Conservation (phyloP, 352 stramenopile species). For the Pythium pyrilobum region DNA sequence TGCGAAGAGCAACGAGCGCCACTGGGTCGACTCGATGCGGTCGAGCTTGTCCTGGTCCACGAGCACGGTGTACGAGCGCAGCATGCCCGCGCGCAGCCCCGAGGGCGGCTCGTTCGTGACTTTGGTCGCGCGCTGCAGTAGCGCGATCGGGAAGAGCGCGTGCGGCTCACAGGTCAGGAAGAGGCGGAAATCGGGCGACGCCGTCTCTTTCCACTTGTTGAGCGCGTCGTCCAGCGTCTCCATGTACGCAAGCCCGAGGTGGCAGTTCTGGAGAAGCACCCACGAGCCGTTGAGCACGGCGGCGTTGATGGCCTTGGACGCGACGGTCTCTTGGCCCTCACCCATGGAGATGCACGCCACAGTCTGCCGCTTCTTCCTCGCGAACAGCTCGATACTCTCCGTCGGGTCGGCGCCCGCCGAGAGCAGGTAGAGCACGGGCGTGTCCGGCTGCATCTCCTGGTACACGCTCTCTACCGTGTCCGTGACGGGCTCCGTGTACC, state of each 20-base stretch:
- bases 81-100: constrained; percentile 59
- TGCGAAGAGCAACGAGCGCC: constrained; percentile 59
- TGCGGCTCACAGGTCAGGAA: constrained; percentile 75
- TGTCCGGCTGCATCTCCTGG: constrained; percentile 59
- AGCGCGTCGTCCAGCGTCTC: constrained; percentile 54
- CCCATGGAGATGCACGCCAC: constrained; percentile 76
- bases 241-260: constrained; percentile 66
- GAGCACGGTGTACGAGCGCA: constrained; percentile 67
- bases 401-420: constrained; percentile 69
- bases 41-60: constrained; percentile 81
- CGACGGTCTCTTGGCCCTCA: constrained; percentile 65
- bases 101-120: constrained; percentile 76
- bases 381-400: constrained; percentile 64
- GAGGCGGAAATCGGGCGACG: constrained; percentile 51
- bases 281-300: constrained; percentile 73
- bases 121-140: constrained; percentile 64
- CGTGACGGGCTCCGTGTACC: constrained; percentile 58
- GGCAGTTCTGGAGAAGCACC: constrained; percentile 80
- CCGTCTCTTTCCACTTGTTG: constrained; percentile 28
- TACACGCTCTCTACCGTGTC: constrained; percentile 72
- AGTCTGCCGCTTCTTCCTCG: constrained; percentile 59
- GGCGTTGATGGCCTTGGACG: constrained; percentile 40
- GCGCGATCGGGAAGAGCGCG: constrained; percentile 48
- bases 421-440: constrained; percentile 63
- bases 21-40: constrained; percentile 53